Base-by-base conservation (phyloP, 371 early-diverging fungal genomes). In the Lichtheimia ramosa region DNA sequence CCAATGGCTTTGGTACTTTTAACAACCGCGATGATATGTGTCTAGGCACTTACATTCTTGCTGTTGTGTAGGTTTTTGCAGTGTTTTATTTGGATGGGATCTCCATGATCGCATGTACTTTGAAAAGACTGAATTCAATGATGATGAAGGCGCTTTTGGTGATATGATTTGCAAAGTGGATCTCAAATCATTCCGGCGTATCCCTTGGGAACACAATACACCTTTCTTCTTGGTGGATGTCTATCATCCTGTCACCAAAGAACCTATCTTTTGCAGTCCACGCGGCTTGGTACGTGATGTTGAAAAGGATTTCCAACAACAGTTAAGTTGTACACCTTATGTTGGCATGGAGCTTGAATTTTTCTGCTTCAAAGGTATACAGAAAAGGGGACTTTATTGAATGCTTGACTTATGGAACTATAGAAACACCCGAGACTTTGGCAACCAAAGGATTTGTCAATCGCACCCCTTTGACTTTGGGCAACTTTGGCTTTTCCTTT, bases 1-100 rank as follows among this genome's bases (percentile, higher is more conserved):
- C 87, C 43, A 75, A 76, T 54, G 91, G 91, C 5, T 89, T 93
- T 68, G 93, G 93, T 82, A 80, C 55, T 61, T 2, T 16, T 16
- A 18, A 16, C 18, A 46, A 5, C 34, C 12, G 25, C 5, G 25
- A 25, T 2, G 24, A 18, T 5, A 40, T 20, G 20, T 2, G 0
- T 15, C 1, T n/a, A 46, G 10, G 46, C 16, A 1, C 46, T 46
- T 16, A 46, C 46, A 18, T 7, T 16, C n/a, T 7, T 43, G n/a
- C n/a, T n/a, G n/a, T n/a, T n/a, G n/a, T 34, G 27, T 51, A 91
- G 91, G 89, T 0, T 93, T 92, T 62, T 91, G 94, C 66, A 86
- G 85, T 12, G 88, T 92, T n/a, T 69, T 90, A n/a, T 91, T 89
- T 73, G 91, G 89, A 7, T 94, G 92, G 94, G 94, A 93, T 64